A percentile compares a stretch with the other conserved stretches of the same genome.
These are phyloP conservation scores for Anthostomella pinea DNA, from an alignment of 2,329 filamentous ascomycete species.

Conservation along the genomic window DNA sequence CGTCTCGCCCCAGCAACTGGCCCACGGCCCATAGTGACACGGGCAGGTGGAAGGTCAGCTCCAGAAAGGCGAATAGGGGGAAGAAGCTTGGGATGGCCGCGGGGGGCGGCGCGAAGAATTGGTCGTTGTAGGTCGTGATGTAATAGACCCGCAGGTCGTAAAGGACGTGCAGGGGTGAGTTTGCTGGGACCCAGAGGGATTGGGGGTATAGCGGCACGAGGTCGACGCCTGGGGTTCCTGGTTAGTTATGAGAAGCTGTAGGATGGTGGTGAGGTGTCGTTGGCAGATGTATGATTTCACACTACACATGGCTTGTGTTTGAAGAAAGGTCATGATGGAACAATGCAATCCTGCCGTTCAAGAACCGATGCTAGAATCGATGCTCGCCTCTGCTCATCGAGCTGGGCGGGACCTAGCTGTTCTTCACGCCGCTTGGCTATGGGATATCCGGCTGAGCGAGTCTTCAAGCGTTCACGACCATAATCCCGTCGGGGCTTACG, in stretches of 20 bases:
- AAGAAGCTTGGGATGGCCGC: slow-evolving; percentile 46
- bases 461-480: background rate
- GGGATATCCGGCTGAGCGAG: too few species aligned
- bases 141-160: slow-evolving; percentile 46
- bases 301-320: background rate
- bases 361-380: too few species aligned
- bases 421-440: too few species aligned
- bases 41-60: slow-evolving; percentile 50
- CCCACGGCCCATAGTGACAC: slow-evolving; percentile 46
- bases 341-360: too few species aligned
- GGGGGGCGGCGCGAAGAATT: slow-evolving; percentile 43
- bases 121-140: slow-evolving; percentile 48
- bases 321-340: too few species aligned
- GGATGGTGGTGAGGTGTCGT: background rate
- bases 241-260: background rate
- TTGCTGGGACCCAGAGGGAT: slow-evolving; percentile 40
- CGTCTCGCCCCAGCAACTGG: slow-evolving; percentile 31
- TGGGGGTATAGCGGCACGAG: slow-evolving; percentile 52
- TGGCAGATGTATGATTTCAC: slow-evolving; percentile 2
- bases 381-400: too few species aligned
- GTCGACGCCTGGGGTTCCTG: slow-evolving; percentile 45
- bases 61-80: slow-evolving; percentile 47
- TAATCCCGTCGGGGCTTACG: too few species aligned
- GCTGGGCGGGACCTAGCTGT: too few species aligned
- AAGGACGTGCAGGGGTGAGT: slow-evolving; percentile 47